These are phyloP conservation scores for Bifiguratus adelaidae DNA, from an alignment of 192 early-diverging fungal genomes.

Conservation along the genomic window DNA sequence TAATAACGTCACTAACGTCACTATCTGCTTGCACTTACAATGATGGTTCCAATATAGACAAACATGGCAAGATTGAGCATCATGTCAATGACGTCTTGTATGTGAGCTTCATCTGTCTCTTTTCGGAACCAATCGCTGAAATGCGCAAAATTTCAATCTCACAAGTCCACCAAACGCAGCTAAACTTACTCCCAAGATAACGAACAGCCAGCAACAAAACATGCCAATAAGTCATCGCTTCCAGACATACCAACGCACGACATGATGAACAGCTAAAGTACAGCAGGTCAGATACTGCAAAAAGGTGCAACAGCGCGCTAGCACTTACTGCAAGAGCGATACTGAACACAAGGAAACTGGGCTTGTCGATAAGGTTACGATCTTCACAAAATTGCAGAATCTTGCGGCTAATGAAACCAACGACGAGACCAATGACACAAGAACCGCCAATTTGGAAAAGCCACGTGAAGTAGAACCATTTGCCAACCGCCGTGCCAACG, in stretches of 20 bases:
- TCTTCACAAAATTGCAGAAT: slow-evolving; percentile 52
- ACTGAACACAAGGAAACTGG: slow-evolving; percentile 73
- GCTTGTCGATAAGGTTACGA: slow-evolving; percentile 76
- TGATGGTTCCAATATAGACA: slow-evolving; percentile 74
- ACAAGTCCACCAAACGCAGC: neutral
- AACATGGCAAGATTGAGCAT: slow-evolving; percentile 83
- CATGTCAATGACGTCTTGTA: slow-evolving; percentile 87
- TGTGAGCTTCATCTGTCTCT: slow-evolving; percentile 67
- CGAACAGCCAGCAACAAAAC: slow-evolving; percentile 68
- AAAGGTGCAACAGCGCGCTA: neutral
- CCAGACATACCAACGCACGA: slow-evolving; percentile 62
- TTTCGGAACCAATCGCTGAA: slow-evolving; percentile 72
- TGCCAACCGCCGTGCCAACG: slow-evolving; percentile 55
- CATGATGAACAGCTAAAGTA: slow-evolving; percentile 40
- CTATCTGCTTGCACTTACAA: slow-evolving; percentile 19
- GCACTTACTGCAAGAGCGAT: slow-evolving; percentile 63
- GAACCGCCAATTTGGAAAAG: slow-evolving; percentile 71
- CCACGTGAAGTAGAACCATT: slow-evolving; percentile 70
- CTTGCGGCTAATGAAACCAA: slow-evolving; percentile 61
- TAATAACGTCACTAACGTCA: neutral
- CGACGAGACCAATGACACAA: slow-evolving; percentile 52
- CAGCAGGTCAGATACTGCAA: neutral
- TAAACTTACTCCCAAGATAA: slow-evolving; percentile 65
- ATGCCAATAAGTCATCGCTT: slow-evolving; percentile 66
- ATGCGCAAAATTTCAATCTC: neutral